A percentile compares a stretch with the other conserved stretches of the same genome.
phyloP scores from a whole-genome alignment of 148 eudicot species.

The Vaccinium vitisidaea region DNA sequence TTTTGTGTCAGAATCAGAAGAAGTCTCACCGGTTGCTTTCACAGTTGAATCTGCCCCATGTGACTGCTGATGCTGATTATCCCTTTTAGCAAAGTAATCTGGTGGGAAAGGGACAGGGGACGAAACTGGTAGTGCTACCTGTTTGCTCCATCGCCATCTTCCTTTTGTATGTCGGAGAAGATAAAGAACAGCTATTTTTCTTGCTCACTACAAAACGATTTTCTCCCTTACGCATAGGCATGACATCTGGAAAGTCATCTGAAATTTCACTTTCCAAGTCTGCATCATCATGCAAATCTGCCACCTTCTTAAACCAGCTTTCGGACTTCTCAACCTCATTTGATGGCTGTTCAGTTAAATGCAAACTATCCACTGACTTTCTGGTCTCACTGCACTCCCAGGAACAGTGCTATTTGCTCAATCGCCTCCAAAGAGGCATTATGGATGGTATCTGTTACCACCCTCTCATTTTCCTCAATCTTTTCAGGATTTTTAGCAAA shows the following conservation, averaged over 20 bases:
- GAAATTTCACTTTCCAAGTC: slow-evolving; percentile 28
- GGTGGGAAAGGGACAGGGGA: slow-evolving; percentile 98
- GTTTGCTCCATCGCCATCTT: slow-evolving; percentile 70
- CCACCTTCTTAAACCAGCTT: slow-evolving; percentile 49
- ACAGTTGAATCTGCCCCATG: slow-evolving; percentile 23
- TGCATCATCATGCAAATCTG: slow-evolving; percentile 44
- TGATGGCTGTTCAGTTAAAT: background rate
- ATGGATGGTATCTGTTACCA: background rate
- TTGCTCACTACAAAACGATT: slow-evolving; percentile 69
- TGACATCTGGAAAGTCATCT: slow-evolving; percentile 63
- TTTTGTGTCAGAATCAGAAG: slow-evolving; percentile 12
- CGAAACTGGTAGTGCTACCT: slow-evolving; percentile 43
- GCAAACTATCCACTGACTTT: background rate
- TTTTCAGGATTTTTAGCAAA: slow-evolving; percentile 26
- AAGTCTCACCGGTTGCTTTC: slow-evolving; percentile 14
- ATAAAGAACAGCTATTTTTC: slow-evolving; percentile 77
- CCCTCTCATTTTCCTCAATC: slow-evolving; percentile 7
- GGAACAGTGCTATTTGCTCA: slow-evolving; percentile 14
- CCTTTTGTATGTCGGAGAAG: slow-evolving; percentile 68
- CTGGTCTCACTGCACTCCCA: slow-evolving; percentile 1
- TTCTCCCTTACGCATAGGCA: slow-evolving; percentile 84
- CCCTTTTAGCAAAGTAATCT: slow-evolving; percentile 60
- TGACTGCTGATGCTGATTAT: slow-evolving; percentile 27
- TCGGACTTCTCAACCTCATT: slow-evolving; percentile 40
- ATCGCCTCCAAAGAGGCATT: slow-evolving; percentile 5